Evolutionary conservation across 2,329 filamentous ascomycete genomes (phyloP).

Genomic region (Colletotrichum nymphaeae): DNA sequence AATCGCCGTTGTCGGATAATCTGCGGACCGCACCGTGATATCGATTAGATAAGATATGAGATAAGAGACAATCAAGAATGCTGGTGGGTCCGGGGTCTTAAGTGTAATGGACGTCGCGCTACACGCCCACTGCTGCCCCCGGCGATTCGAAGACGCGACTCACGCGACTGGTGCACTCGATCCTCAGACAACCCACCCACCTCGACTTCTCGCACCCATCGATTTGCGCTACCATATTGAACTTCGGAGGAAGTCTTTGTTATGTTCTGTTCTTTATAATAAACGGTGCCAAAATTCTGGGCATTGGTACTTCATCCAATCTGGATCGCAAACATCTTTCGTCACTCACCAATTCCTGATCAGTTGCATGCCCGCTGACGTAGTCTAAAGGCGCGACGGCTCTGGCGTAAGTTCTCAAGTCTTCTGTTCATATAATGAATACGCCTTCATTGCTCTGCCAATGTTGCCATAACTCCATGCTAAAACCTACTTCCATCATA

Average conservation of each 20-base stretch:
- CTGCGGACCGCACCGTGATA: background rate
- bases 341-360: background rate
- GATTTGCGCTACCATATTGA: background rate
- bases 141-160: slow-evolving; percentile 18
- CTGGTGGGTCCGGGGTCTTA: slow-evolving; percentile 9
- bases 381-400: slow-evolving; percentile 28
- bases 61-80: background rate
- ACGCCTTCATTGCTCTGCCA: background rate
- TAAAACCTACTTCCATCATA: background rate
- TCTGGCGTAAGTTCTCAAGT: slow-evolving; percentile 18
- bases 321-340: background rate
- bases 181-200: slow-evolving; percentile 4
- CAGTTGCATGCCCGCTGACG: slow-evolving; percentile 32
- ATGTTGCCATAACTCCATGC: background rate
- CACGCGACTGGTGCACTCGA: slow-evolving; percentile 25
- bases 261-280: background rate
- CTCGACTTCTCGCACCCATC: slow-evolving; percentile 9
- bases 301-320: background rate
- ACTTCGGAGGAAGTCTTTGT: background rate
- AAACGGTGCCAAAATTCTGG: background rate
- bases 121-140: slow-evolving; percentile 20
- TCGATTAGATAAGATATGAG: slow-evolving; percentile 14
- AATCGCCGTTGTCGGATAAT: background rate
- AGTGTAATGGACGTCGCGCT: slow-evolving; percentile 33
- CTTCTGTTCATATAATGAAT: background rate